phyloP scores from a whole-genome alignment of 768 basidiomycete species.

The Phanerochaete carnosa region DNA sequence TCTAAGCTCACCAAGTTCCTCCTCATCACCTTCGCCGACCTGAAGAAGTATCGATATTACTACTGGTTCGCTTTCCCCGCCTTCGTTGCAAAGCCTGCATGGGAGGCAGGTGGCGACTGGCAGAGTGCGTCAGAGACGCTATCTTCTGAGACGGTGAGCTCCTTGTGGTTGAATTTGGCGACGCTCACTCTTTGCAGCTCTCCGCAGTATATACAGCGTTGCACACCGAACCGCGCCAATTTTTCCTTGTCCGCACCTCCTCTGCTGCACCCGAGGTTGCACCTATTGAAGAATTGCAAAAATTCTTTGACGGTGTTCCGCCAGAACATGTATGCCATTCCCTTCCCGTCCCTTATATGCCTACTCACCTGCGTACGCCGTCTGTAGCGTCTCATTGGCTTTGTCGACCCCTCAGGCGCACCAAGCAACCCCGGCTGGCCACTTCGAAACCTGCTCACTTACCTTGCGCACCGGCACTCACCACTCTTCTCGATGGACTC shows the following conservation, averaged over 20 bases:
- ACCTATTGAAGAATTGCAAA: constrained; percentile 51
- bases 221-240: constrained; percentile 40
- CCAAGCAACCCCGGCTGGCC: constrained; percentile 70
- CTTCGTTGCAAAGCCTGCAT: constrained; percentile 83
- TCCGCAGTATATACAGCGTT: constrained; percentile 50
- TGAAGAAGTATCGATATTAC: constrained; percentile 97
- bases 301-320: constrained; percentile 51
- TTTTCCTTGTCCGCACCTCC: constrained; percentile 55
- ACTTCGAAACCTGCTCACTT: constrained; percentile 86
- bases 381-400: constrained; percentile 26
- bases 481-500: constrained; percentile 32
- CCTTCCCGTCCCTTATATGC: not conserved
- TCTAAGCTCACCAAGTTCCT: constrained; percentile 73
- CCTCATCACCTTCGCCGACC: constrained; percentile 90
- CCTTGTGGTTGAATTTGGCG: not conserved
- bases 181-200: constrained; percentile 35
- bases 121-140: constrained; percentile 43
- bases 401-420: constrained; percentile 77
- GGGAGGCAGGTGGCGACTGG: constrained; percentile 80
- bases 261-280: constrained; percentile 39
- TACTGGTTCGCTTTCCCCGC: constrained; percentile 99
- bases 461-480: constrained; percentile 62
- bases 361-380: not conserved
- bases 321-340: constrained; percentile 36
- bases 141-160: constrained; percentile 37